Evolutionary conservation across 192 early-diverging fungal species (phyloP).

Genomic region (Umbelopsis vinacea): DNA sequence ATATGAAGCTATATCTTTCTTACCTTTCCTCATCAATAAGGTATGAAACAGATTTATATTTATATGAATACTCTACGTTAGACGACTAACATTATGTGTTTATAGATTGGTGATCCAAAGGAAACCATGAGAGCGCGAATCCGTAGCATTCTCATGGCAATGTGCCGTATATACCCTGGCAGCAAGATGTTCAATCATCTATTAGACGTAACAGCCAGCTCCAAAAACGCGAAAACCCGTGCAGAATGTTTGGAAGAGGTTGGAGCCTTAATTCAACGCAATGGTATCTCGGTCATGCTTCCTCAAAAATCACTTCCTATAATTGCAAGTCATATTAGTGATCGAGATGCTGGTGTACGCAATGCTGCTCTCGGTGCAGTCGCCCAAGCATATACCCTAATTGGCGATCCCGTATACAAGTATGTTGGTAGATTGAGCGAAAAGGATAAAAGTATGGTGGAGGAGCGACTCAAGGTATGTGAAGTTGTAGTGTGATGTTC

Average conservation of each 20-base stretch:
- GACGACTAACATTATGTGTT: conserved; percentile 29
- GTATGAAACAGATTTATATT: conserved; percentile 28
- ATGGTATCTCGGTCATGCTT: conserved; percentile 65
- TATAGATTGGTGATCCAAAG: conserved; percentile 82
- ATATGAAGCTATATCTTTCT: conserved; percentile 79
- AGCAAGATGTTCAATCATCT: conserved; percentile 77
- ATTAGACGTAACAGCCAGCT: conserved; percentile 69
- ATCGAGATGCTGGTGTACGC: conserved; percentile 82
- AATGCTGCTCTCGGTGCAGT: conserved; percentile 77
- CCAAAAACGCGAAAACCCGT: conserved; percentile 79
- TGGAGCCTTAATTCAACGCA: conserved; percentile 70
- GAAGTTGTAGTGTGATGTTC: not conserved
- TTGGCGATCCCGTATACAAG: conserved; percentile 79
- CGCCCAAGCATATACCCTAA: conserved; percentile 72
- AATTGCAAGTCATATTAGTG: conserved; percentile 74
- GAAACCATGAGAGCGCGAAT: conserved; percentile 78
- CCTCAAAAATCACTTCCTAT: conserved; percentile 73
- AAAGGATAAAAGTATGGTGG: conserved; percentile 82
- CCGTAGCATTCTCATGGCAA: conserved; percentile 68
- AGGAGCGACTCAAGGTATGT: conserved; percentile 71
- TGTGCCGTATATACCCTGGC: conserved; percentile 78
- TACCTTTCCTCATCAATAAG: conserved; percentile 70
- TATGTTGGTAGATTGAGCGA: conserved; percentile 72
- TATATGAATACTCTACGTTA: not conserved
- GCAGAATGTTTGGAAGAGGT: conserved; percentile 86